A percentile compares a stretch with the other conserved stretches of the same genome.
Evolutionary conservation across 2,329 filamentous ascomycete species (phyloP).

Genomic region (Scopulariopsis brevicaulis): DNA sequence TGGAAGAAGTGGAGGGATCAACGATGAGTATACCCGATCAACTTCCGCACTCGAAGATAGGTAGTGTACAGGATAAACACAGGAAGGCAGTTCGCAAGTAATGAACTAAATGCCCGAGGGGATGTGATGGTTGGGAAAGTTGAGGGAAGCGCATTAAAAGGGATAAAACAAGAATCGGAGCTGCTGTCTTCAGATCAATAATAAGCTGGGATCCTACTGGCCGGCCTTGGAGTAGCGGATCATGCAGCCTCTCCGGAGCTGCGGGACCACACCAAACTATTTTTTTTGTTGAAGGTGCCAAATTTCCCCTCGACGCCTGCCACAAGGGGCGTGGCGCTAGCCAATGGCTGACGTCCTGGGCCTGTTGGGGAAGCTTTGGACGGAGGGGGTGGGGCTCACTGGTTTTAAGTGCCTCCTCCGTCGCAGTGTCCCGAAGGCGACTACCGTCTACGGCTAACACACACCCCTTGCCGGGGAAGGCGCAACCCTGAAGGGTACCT

Average conservation of each 20-base stretch:
- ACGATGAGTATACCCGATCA: not conserved
- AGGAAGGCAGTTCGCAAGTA: not conserved
- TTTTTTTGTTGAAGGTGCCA: slow-evolving; percentile 6
- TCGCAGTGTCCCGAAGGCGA: not conserved
- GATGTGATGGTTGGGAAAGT: not conserved
- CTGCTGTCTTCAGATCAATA: not conserved
- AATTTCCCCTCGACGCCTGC: not conserved
- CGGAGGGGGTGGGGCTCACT: not conserved
- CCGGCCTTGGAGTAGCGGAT: not conserved
- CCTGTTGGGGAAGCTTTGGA: slow-evolving; percentile 14
- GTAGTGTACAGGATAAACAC: not conserved
- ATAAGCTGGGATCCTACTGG: not conserved
- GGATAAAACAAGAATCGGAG: not conserved
- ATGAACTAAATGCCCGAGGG: not conserved
- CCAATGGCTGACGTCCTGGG: slow-evolving; percentile 3
- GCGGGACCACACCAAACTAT: slow-evolving; percentile 1
- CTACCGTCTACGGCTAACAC: not conserved
- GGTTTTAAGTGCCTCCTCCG: not conserved
- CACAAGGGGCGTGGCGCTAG: slow-evolving; percentile 2
- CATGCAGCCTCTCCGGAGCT: not conserved
- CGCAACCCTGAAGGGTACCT: not conserved
- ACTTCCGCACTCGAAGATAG: not conserved
- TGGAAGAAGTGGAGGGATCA: not conserved
- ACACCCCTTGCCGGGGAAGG: no score
- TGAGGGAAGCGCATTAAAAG: not conserved